Conservation (phyloP, 2,329 filamentous ascomycete species). For the Colletotrichum gigasporum region DNA sequence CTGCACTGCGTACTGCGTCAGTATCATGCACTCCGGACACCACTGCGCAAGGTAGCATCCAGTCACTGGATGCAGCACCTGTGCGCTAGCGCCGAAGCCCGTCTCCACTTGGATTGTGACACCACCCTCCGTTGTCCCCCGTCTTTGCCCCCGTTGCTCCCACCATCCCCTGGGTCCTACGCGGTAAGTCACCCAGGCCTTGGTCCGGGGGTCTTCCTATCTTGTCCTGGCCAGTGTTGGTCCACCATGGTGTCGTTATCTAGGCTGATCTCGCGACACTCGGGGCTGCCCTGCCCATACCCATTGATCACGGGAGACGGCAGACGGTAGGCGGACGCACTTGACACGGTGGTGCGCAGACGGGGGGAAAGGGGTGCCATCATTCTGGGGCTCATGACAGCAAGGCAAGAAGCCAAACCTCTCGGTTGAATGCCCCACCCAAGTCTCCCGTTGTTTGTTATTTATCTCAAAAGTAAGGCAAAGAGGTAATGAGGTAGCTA, state of each 20-base stretch:
- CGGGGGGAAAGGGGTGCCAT: too few species aligned
- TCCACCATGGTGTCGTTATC: constrained; percentile 7
- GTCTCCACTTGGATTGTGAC: constrained; percentile 13
- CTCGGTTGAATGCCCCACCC: too few species aligned
- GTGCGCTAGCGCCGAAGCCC: constrained; percentile 9
- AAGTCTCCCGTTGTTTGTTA: too few species aligned
- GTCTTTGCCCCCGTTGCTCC: background rate
- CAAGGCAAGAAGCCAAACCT: too few species aligned
- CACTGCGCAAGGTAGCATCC: too few species aligned
- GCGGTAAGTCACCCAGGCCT: background rate
- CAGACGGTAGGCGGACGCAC: background rate
- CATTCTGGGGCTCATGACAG: too few species aligned
- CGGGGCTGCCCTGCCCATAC: background rate
- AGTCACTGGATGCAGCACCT: background rate
- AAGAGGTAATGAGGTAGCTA: too few species aligned
- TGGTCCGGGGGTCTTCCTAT: background rate
- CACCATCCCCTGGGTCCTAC: background rate
- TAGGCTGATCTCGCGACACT: constrained; percentile 10
- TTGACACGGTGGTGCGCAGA: background rate
- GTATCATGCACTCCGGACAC: too few species aligned
- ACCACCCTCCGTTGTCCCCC: background rate
- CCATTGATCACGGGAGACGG: background rate
- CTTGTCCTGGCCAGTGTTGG: constrained; percentile 1
- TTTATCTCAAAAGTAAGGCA: too few species aligned
- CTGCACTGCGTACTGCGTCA: too few species aligned